Evolutionary conservation across 1,284 basidiomycete genomes (phyloP).

Genomic region (Fistulina hepatica): DNA sequence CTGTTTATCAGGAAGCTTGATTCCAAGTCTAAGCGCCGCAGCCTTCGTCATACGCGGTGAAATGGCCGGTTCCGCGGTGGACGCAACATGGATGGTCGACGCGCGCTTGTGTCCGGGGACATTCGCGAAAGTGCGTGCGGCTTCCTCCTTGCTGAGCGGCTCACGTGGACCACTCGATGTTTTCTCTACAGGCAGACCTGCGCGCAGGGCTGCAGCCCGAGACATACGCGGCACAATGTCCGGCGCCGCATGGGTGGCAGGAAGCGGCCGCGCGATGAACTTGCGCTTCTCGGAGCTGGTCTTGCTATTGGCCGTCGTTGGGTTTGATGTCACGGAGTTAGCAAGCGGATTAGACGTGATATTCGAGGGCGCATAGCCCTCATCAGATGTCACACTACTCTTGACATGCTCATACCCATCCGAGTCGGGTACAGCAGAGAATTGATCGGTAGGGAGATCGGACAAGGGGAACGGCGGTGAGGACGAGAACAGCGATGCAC

Average conservation of each 20-base stretch:
- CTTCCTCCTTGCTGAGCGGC: slow-evolving; percentile 46
- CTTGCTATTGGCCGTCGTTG: slow-evolving; percentile 21
- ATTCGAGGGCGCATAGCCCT: slow-evolving; percentile 32
- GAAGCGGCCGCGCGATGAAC: slow-evolving; percentile 67
- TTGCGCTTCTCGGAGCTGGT: slow-evolving; percentile 27
- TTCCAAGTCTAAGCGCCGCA: slow-evolving; percentile 53
- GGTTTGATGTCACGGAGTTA: slow-evolving; percentile 32
- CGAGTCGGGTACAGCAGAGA: no score
- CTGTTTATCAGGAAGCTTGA: slow-evolving; percentile 24
- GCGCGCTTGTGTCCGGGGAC: slow-evolving; percentile 69
- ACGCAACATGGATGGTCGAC: slow-evolving; percentile 56
- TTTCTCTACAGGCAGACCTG: slow-evolving; percentile 37
- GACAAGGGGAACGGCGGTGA: slow-evolving; percentile 63
- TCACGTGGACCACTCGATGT: slow-evolving; percentile 28
- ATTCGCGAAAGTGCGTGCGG: slow-evolving; percentile 54
- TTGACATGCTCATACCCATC: slow-evolving; percentile 32
- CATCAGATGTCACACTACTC: slow-evolving; percentile 30
- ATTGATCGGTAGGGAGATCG: slow-evolving; percentile 49
- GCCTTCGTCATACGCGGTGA: slow-evolving; percentile 67
- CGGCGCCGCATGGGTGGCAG: slow-evolving; percentile 46
- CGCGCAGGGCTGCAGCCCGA: slow-evolving; percentile 65
- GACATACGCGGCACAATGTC: slow-evolving; percentile 71
- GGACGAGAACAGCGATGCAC: slow-evolving; percentile 59
- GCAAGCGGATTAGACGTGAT: no score
- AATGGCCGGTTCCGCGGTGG: slow-evolving; percentile 60